Percentiles rank a stretch among this genome's conserved stretches.
phyloP scores from a whole-genome alignment of 129 eudicot species.

The Arctium lappa region DNA sequence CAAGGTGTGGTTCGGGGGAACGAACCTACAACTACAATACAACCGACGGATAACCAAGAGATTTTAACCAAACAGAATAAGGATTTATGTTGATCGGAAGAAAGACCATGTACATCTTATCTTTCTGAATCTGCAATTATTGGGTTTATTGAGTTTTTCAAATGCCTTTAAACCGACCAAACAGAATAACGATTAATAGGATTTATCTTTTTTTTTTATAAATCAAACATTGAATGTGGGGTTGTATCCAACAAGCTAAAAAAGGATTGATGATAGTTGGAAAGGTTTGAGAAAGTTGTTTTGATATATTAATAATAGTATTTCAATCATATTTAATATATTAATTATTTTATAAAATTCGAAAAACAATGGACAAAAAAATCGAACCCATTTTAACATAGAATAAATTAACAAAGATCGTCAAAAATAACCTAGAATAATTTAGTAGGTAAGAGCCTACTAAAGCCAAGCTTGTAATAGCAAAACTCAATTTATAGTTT shows the following conservation, averaged over 20 bases:
- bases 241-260: not conserved
- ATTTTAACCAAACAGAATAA: conserved; percentile 27
- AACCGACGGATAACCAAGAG: conserved; percentile 47
- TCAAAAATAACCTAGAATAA: no score
- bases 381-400: not conserved
- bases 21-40: conserved; percentile 36
- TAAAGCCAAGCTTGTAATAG: no score
- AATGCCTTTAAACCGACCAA: not conserved
- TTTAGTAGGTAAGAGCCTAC: no score
- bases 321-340: no score
- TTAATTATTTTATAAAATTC: no score
- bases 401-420: no score
- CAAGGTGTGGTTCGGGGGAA: conserved; percentile 50
- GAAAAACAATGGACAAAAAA: no score
- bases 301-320: no score
- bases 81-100: conserved; percentile 17
- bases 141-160: not conserved
- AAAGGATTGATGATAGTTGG: conserved; percentile 2
- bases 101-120: not conserved
- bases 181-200: not conserved
- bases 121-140: not conserved
- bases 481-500: no score
- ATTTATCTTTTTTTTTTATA: not conserved
- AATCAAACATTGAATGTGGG: not conserved
- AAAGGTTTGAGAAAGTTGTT: not conserved